Evolutionary conservation across 495 filamentous ascomycete species (phyloP).

Genomic region (Trichoderma virens): DNA sequence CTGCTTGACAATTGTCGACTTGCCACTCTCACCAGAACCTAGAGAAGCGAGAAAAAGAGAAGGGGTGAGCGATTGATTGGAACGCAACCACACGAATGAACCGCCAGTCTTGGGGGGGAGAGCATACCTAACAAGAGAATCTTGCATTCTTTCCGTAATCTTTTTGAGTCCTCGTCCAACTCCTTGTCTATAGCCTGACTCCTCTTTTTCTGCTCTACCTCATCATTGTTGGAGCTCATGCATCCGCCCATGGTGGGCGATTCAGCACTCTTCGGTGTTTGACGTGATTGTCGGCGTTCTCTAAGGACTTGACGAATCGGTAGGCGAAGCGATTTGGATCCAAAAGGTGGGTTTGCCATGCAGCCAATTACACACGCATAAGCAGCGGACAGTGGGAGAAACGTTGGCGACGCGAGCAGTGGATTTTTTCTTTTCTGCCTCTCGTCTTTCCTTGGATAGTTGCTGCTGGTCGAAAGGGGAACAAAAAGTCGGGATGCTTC

Average conservation of each 20-base stretch:
- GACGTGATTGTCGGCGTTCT: background rate
- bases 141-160: conserved; percentile 94
- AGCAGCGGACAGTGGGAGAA: background rate
- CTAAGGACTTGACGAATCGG: conserved; percentile 6
- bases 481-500: background rate
- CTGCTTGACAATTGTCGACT: conserved; percentile 98
- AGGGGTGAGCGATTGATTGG: conserved; percentile 10
- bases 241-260: conserved; percentile 73
- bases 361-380: conserved; percentile 8
- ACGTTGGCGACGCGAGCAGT: background rate
- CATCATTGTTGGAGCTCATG: conserved; percentile 73
- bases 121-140: conserved; percentile 83
- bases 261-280: background rate
- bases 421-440: background rate
- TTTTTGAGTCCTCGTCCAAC: conserved; percentile 85
- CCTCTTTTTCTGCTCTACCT: conserved; percentile 83
- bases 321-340: conserved; percentile 8
- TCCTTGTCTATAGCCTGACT: conserved; percentile 89
- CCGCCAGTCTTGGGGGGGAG: conserved; percentile 15
- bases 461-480: conserved; percentile 1
- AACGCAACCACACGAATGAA: background rate
- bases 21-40: conserved; percentile 98
- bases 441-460: background rate
- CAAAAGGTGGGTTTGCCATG: conserved; percentile 9
- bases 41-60: conserved; percentile 2